A percentile compares a stretch with the other conserved stretches of the same genome.
These are phyloP conservation scores for Penicillium argentinense DNA, from an alignment of 495 filamentous ascomycete genomes.

Conservation along the genomic window DNA sequence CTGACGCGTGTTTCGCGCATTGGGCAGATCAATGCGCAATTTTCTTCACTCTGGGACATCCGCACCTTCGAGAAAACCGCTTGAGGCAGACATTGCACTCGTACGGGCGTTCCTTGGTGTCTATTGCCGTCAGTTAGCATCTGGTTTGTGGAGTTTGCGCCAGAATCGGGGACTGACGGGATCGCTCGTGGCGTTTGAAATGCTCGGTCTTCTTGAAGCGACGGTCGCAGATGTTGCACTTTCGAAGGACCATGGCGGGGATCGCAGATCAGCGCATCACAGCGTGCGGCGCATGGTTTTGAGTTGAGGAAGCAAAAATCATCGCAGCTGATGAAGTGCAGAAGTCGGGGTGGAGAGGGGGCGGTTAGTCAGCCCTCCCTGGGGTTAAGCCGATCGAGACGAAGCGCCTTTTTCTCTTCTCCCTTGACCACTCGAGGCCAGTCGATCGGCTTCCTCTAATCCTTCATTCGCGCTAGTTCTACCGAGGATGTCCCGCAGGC, in stretches of 20 bases:
- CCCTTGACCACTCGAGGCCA: background rate
- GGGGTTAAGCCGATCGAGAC: slow-evolving; percentile 16
- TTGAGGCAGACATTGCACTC: slow-evolving; percentile 54
- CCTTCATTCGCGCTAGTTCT: background rate
- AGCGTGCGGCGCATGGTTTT: slow-evolving; percentile 2
- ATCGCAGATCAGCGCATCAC: slow-evolving; percentile 16
- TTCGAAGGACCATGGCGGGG: slow-evolving; percentile 47
- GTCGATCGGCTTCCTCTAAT: background rate
- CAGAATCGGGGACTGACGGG: slow-evolving; percentile 40
- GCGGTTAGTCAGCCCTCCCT: slow-evolving; percentile 15
- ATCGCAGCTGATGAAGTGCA: no score
- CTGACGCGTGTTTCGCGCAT: slow-evolving; percentile 8
- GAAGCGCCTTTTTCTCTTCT: background rate
- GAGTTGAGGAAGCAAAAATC: background rate
- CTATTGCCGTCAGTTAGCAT: slow-evolving; percentile 26
- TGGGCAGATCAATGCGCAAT: background rate
- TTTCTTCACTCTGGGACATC: background rate
- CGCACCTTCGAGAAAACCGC: slow-evolving; percentile 53
- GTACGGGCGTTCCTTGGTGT: slow-evolving; percentile 56
- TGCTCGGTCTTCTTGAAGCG: slow-evolving; percentile 57
- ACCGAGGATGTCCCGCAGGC: slow-evolving; percentile 14
- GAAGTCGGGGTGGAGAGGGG: slow-evolving; percentile 10
- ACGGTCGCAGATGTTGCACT: slow-evolving; percentile 52
- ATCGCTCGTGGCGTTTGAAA: slow-evolving; percentile 55
- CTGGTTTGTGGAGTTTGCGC: background rate